These are phyloP conservation scores for Xylaria telfairii DNA, from an alignment of 495 filamentous ascomycete genomes.

Conservation along the genomic window DNA sequence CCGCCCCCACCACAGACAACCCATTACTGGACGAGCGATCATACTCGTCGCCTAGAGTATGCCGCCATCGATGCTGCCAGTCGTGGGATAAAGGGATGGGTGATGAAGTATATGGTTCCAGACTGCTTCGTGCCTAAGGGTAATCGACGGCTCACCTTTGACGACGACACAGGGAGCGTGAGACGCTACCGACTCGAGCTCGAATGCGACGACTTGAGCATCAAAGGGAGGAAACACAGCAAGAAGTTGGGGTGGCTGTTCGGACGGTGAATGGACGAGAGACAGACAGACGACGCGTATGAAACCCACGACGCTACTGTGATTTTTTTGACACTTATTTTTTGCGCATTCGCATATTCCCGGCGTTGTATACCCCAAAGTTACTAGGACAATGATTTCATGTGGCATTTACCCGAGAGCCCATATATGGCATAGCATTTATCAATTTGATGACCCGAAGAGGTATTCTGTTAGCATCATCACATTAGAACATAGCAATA, in stretches of 20 bases:
- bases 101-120: constrained; percentile 58
- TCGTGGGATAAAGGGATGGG: constrained; percentile 58
- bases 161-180: constrained; percentile 60
- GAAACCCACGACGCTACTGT: neutral
- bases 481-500: neutral
- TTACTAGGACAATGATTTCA: constrained; percentile 14
- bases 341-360: constrained; percentile 12
- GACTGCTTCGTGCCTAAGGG: constrained; percentile 59
- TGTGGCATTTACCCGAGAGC: neutral
- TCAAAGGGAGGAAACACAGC: constrained; percentile 29
- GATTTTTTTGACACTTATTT: neutral
- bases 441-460: neutral
- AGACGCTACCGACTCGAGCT: constrained; percentile 59
- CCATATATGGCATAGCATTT: neutral
- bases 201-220: constrained; percentile 35
- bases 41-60: constrained; percentile 60
- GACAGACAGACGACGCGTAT: constrained; percentile 31
- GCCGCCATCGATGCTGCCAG: constrained; percentile 63
- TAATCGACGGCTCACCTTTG: constrained; percentile 52
- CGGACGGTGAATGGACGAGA: constrained; percentile 30
- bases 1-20: constrained; percentile 58
- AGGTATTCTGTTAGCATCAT: neutral
- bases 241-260: constrained; percentile 40
- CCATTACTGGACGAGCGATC: constrained; percentile 63
- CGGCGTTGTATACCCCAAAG: constrained; percentile 19